These are phyloP conservation scores for Dissophora ornata DNA, from an alignment of 192 early-diverging fungal genomes.

Conservation along the genomic window DNA sequence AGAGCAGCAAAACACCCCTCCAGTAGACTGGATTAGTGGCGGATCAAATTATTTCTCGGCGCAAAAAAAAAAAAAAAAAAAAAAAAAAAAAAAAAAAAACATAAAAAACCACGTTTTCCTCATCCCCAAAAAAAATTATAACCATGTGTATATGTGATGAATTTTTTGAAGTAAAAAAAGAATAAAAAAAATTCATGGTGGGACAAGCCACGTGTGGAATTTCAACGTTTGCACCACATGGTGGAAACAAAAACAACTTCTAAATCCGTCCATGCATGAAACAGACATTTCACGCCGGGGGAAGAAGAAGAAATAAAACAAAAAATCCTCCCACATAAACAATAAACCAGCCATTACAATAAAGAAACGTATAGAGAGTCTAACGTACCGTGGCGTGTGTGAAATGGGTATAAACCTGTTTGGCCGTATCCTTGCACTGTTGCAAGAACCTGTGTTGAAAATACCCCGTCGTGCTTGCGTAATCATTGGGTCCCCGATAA, in stretches of 20 bases:
- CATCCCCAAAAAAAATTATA: slow-evolving; percentile 2
- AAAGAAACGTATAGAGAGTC: not conserved
- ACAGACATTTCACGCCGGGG: not conserved
- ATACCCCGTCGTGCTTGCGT: slow-evolving; percentile 48
- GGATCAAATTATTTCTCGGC: slow-evolving; percentile 11
- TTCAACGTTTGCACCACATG: too few species aligned
- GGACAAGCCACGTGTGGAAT: slow-evolving; percentile 49
- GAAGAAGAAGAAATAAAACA: slow-evolving; percentile 3
- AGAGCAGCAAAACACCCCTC: too few species aligned
- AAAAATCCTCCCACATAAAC: not conserved
- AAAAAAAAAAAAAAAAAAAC: not conserved
- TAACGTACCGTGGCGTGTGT: slow-evolving; percentile 62
- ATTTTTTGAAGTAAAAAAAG: too few species aligned
- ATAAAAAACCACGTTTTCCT: not conserved
- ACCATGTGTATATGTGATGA: not conserved
- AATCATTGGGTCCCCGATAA: slow-evolving; percentile 64
- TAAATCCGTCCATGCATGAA: too few species aligned
- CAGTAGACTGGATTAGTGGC: slow-evolving; percentile 7
- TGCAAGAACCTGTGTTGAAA: slow-evolving; percentile 56
- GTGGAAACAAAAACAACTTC: not conserved
- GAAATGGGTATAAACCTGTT: slow-evolving; percentile 63
- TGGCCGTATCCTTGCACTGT: slow-evolving; percentile 57
- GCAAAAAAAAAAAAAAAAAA: not conserved
- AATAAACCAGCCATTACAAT: not conserved
- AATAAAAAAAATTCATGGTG: slow-evolving; percentile 24